These are phyloP conservation scores for Cucumis cinereus DNA, from an alignment of 306 rosid species.

Conservation along the genomic window DNA sequence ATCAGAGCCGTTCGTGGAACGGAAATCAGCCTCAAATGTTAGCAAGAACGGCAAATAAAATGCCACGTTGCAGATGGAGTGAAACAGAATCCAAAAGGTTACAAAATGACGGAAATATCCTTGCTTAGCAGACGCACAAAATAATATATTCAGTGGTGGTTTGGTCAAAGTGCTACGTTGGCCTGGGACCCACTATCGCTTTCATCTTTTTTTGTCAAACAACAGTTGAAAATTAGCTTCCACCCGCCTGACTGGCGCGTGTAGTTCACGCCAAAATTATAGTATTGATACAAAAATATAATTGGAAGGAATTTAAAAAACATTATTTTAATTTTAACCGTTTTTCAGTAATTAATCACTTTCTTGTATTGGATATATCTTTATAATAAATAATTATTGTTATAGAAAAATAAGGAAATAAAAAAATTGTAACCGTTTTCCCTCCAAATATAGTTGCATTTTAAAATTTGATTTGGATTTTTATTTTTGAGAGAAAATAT, in stretches of 20 bases:
- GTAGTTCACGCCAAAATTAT: background rate
- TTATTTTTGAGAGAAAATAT: no score
- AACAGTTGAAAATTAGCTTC: background rate
- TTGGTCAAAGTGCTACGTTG: slow-evolving; percentile 1
- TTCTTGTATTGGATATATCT: background rate
- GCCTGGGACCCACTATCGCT: background rate
- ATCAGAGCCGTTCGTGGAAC: background rate
- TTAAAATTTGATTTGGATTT: no score
- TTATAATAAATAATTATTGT: no score
- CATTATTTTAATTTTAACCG: background rate
- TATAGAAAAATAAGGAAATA: no score
- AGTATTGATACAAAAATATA: background rate
- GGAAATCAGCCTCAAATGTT: background rate
- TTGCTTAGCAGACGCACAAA: background rate
- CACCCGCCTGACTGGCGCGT: background rate
- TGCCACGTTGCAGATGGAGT: slow-evolving; percentile 2
- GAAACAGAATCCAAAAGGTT: background rate
- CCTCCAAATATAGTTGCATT: no score
- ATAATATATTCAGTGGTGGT: background rate
- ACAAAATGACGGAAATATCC: background rate
- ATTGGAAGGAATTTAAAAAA: background rate
- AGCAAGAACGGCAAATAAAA: background rate
- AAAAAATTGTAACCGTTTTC: no score
- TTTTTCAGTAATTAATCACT: background rate
- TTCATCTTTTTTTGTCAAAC: background rate